These are phyloP conservation scores for Neolentinus lepideus DNA, from an alignment of 1,284 basidiomycete genomes.

Conservation along the genomic window DNA sequence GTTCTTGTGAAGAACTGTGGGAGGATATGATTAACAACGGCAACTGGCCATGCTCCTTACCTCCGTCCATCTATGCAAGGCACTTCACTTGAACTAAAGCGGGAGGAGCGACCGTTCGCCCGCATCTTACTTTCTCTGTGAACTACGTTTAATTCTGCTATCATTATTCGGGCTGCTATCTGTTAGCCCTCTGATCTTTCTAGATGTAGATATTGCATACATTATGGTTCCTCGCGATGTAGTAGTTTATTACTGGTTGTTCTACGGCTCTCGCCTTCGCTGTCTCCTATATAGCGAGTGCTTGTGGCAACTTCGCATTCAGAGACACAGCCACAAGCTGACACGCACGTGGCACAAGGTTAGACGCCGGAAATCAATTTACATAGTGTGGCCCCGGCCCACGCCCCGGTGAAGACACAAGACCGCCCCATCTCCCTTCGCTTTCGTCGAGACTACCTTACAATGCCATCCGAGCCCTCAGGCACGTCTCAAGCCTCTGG, in stretches of 20 bases:
- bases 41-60: constrained; percentile 46
- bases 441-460: background rate
- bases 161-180: background rate
- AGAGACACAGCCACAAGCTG: no score
- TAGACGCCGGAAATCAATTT: no score
- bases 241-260: no score
- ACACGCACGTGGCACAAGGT: no score
- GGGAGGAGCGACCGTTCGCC: background rate
- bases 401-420: no score
- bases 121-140: background rate
- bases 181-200: background rate
- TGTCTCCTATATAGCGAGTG: no score
- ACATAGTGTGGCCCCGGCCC: no score
- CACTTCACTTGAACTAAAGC: constrained; percentile 20
- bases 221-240: no score
- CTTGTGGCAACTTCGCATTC: no score
- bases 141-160: background rate
- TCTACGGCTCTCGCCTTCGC: no score
- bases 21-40: constrained; percentile 39
- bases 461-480: background rate
- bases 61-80: constrained; percentile 22
- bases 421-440: no score
- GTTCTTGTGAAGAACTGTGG: constrained; percentile 42
- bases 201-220: background rate
- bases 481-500: background rate